Evolutionary conservation across 2,329 filamentous ascomycete species (phyloP).

Genomic region (Esteya vermicola): DNA sequence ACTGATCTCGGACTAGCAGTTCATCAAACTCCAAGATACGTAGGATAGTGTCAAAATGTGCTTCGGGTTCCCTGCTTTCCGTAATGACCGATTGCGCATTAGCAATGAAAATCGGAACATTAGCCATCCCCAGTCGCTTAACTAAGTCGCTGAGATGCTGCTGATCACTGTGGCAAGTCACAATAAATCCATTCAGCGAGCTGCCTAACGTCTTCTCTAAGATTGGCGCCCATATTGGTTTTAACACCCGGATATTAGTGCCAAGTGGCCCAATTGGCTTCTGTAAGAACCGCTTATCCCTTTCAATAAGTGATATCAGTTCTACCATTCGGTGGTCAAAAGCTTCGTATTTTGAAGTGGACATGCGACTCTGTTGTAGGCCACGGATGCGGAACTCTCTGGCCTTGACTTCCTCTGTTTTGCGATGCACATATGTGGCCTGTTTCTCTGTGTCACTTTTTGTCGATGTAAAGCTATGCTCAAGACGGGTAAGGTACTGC

Average conservation of each 20-base stretch:
- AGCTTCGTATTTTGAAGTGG: constrained; percentile 32
- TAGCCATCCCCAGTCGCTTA: constrained; percentile 32
- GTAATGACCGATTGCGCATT: constrained; percentile 41
- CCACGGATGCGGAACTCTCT: constrained; percentile 34
- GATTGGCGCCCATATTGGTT: constrained; percentile 71
- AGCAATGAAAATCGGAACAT: constrained; percentile 50
- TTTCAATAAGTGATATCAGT: constrained; percentile 54
- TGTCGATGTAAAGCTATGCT: constrained; percentile 18
- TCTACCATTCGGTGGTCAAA: constrained; percentile 49
- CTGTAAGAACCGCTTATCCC: constrained; percentile 52
- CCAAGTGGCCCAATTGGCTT: constrained; percentile 78
- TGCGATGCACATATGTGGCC: constrained; percentile 21
- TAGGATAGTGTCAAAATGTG: constrained; percentile 61
- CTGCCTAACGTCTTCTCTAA: constrained; percentile 65
- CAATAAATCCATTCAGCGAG: constrained; percentile 63
- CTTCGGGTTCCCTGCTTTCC: constrained; percentile 57
- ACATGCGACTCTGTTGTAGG: constrained; percentile 42
- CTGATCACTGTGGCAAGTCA: constrained; percentile 64
- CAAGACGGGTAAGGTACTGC: constrained; percentile 16
- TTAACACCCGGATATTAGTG: constrained; percentile 57
- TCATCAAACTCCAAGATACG: constrained; percentile 72
- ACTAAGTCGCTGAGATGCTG: constrained; percentile 53
- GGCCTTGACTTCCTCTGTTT: constrained; percentile 38
- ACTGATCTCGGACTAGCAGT: constrained; percentile 59
- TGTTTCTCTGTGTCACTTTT: constrained; percentile 17